Conservation (phyloP, 2,329 filamentous ascomycete species). For the Cytospora mali region DNA sequence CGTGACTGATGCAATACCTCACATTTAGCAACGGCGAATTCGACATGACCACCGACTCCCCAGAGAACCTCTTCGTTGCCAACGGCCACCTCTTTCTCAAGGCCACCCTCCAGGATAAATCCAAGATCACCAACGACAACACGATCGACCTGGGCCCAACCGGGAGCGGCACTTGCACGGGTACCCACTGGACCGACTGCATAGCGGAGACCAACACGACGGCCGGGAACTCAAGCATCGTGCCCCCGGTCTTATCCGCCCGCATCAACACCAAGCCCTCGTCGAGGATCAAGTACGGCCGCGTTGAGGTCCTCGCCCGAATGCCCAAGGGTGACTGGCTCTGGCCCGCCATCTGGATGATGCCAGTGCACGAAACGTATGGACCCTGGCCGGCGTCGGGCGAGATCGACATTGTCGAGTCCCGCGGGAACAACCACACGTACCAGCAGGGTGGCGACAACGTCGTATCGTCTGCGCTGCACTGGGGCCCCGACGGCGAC, state of each 20-base stretch:
- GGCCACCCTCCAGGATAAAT: slow-evolving; percentile 73
- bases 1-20: too few species aligned
- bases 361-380: slow-evolving; percentile 73
- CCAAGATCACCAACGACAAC: slow-evolving; percentile 66
- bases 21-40: slow-evolving; percentile 75
- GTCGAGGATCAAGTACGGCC: slow-evolving; percentile 75
- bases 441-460: slow-evolving; percentile 80
- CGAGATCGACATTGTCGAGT: slow-evolving; percentile 82
- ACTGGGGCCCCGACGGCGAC: slow-evolving; percentile 74
- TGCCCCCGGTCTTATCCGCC: slow-evolving; percentile 77
- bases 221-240: slow-evolving; percentile 67
- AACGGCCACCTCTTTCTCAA: slow-evolving; percentile 73
- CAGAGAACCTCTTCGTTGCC: slow-evolving; percentile 75
- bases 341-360: slow-evolving; percentile 92
- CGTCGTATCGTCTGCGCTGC: slow-evolving; percentile 75
- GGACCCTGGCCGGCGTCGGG: slow-evolving; percentile 78
- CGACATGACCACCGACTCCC: slow-evolving; percentile 69
- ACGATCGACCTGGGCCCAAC: slow-evolving; percentile 70
- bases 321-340: slow-evolving; percentile 81
- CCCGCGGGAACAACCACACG: slow-evolving; percentile 79
- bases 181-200: slow-evolving; percentile 61
- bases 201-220: slow-evolving; percentile 74
- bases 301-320: slow-evolving; percentile 77
- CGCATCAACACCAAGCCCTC: slow-evolving; percentile 75
- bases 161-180: slow-evolving; percentile 76